These are phyloP conservation scores for Candida glucosophila DNA, from an alignment of 1,139 yeast genomes.

Conservation along the genomic window DNA sequence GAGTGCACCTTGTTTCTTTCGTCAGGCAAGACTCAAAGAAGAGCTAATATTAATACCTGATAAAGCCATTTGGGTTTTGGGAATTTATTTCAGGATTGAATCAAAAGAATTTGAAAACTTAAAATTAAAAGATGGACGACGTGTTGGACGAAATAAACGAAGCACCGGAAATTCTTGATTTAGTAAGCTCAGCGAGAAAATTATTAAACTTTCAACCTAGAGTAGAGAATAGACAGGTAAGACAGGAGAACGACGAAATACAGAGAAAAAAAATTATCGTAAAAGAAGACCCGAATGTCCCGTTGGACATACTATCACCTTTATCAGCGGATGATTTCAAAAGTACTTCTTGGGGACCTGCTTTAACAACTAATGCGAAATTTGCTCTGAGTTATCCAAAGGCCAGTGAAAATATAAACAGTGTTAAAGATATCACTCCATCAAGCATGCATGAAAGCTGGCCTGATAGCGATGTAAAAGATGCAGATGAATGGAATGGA, in stretches of 20 bases:
- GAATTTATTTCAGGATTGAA: too few species aligned
- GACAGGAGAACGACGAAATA: conserved; percentile 24
- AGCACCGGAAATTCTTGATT: conserved; percentile 33
- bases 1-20: neutral
- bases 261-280: conserved; percentile 8
- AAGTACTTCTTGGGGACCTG: conserved; percentile 11
- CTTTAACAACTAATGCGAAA: neutral
- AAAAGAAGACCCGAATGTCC: conserved; percentile 6
- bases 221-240: conserved; percentile 32
- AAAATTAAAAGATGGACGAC: neutral
- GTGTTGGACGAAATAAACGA: conserved; percentile 4
- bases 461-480: conserved; percentile 5
- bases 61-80: neutral
- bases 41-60: neutral
- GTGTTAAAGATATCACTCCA: conserved; percentile 9
- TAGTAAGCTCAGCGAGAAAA: conserved; percentile 35
- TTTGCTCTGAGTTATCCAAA: neutral
- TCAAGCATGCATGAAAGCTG: conserved; percentile 22
- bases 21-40: conserved; percentile 1
- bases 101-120: neutral
- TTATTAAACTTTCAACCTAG: conserved; percentile 32
- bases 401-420: conserved; percentile 1
- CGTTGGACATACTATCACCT: conserved; percentile 34
- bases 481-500: too few species aligned
- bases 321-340: conserved; percentile 29